These are phyloP conservation scores for Amphibolis antarctica DNA, from an alignment of 106 monocot genomes.

Conservation along the genomic window DNA sequence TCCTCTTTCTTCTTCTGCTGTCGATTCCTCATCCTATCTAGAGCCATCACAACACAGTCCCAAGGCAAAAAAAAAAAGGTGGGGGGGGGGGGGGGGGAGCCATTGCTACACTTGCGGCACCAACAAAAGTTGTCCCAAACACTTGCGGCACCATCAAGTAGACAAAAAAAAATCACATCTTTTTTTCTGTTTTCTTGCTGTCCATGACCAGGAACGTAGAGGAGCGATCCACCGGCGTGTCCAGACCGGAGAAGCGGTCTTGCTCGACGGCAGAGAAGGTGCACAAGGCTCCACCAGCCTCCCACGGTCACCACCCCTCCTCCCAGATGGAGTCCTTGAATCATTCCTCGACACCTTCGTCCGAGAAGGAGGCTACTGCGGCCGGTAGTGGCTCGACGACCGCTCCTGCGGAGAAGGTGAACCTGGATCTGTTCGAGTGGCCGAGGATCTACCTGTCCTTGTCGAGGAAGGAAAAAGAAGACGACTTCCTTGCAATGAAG, in stretches of 20 bases:
- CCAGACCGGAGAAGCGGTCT: constrained; percentile 28
- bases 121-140: no score
- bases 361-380: constrained; percentile 8
- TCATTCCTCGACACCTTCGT: constrained; percentile 7
- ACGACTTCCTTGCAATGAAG: constrained; percentile 75
- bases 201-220: constrained; percentile 50
- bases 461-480: constrained; percentile 82
- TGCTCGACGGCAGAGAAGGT: constrained; percentile 14
- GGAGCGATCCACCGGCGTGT: constrained; percentile 22
- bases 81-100: no score
- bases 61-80: no score
- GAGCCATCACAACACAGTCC: no score
- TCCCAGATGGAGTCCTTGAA: not conserved
- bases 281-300: not conserved
- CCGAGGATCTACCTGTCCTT: constrained; percentile 68
- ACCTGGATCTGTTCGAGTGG: constrained; percentile 58
- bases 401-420: constrained; percentile 27
- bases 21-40: no score
- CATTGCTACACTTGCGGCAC: no score
- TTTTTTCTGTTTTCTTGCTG: constrained; percentile 1
- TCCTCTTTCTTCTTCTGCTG: no score
- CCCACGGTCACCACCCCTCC: constrained; percentile 3
- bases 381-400: not conserved
- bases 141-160: no score
- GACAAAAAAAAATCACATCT: constrained; percentile 3